Evolutionary conservation across 176 grass and related monocot species (phyloP), one percentile per base, ranked within the genome.

Genomic region (Carex myosuroides): DNA sequence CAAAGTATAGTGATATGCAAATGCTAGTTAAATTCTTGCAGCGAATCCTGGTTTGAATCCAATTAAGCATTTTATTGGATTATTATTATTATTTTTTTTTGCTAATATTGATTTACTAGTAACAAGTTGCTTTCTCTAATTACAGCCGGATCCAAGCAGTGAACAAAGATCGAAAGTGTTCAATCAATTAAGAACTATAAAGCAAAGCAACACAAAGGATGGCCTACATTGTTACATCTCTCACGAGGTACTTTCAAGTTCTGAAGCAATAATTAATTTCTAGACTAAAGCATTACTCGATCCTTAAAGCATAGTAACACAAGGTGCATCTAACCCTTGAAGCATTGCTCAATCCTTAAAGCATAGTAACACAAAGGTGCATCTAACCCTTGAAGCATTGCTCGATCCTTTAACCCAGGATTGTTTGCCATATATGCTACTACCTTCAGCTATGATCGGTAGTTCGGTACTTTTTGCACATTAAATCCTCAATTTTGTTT

Each of bases 141-240:
- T 97, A 86, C 89, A 97, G 94, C 42, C 86, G 64, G 86, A 82
- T 87, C 81, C 86, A 37, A 90, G 81, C 60, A 82, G 88, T 82
- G 78, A 77, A 60, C 91, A 91, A 48, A 90, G 88, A 9, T 85
- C 86, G 1, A 85, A 91, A 81, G 78, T 37, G 78, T 89, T 79
- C 54, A 73, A 91, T 83, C 84, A 88, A 78, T 77, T 91, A 14
- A 89, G 87, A 93, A 64, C 85, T 1, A 68, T 86, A 30, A 82
- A 89, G 65, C 74, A 93, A 73, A 79, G 81, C 48, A 89, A 74
- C 80, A 71, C 83, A 86, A 83, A 89, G 61, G 92, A 62, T 22
- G 88, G 87, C 17, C 62, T 69, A 55, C 64, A 79, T 33, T 56
- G 32, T 81, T 69, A 69, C 85, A 81, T 71, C 24, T 80, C 77